phyloP scores from a whole-genome alignment of 805 yeast species.

The Starmerella powellii region DNA sequence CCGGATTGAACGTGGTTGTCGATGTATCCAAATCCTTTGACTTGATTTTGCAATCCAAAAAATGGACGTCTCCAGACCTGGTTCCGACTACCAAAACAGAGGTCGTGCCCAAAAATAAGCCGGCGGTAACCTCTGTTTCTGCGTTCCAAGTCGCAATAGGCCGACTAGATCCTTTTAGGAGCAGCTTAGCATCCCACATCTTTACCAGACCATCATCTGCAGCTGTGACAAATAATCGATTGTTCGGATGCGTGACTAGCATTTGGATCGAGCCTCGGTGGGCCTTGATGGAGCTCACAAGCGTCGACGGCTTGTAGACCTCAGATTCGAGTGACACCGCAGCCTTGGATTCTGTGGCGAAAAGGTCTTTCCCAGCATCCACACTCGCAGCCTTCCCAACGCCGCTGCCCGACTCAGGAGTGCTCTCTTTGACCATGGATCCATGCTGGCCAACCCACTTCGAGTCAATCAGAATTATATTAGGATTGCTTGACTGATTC shows the following conservation, averaged over 20 bases:
- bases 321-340: not conserved
- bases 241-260: slow-evolving; percentile 48
- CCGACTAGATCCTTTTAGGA: slow-evolving; percentile 45
- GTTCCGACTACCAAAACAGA: slow-evolving; percentile 50
- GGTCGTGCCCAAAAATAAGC: slow-evolving; percentile 42
- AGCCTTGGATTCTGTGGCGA: too few relatives aligned
- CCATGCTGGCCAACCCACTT: not conserved
- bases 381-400: too few relatives aligned
- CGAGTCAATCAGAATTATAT: slow-evolving; percentile 1
- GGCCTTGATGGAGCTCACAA: slow-evolving; percentile 55
- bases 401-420: too few relatives aligned
- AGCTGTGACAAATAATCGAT: slow-evolving; percentile 60
- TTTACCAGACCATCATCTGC: slow-evolving; percentile 61
- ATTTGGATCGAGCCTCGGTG: slow-evolving; percentile 49
- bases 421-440: too few relatives aligned
- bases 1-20: too few relatives aligned
- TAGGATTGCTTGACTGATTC: not conserved
- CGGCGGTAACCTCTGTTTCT: slow-evolving; percentile 38
- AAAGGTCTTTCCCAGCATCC: not conserved
- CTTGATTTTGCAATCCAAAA: slow-evolving; percentile 25
- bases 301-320: slow-evolving; percentile 8
- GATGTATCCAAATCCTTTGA: slow-evolving; percentile 6
- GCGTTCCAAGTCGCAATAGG: slow-evolving; percentile 23
- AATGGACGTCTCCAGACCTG: slow-evolving; percentile 35
- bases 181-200: slow-evolving; percentile 62